phyloP scores from a whole-genome alignment of 2,329 filamentous ascomycete genomes.

The Endothia cerciana region DNA sequence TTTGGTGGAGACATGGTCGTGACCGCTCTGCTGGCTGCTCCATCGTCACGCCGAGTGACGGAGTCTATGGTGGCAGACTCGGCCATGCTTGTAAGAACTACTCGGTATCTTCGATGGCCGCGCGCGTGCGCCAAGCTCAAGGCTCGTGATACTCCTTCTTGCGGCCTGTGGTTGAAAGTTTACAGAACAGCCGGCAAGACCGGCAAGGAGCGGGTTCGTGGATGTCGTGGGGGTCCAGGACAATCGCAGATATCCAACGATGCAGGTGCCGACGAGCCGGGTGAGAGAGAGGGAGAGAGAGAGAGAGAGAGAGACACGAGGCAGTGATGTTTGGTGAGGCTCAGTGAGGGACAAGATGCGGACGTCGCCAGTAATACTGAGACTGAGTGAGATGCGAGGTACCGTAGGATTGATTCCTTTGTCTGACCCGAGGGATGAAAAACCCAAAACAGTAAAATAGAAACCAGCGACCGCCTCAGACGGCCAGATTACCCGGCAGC shows the following conservation, averaged over 20 bases:
- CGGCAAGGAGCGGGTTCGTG: slow-evolving; percentile 16
- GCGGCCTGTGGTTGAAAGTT: background rate
- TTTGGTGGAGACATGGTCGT: slow-evolving; percentile 9
- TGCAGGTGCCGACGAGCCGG: slow-evolving; percentile 10
- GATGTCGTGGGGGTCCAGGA: slow-evolving; percentile 1
- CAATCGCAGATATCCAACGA: slow-evolving; percentile 6
- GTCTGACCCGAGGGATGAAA: background rate
- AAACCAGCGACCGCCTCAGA: background rate
- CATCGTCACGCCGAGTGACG: background rate
- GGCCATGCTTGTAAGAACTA: background rate
- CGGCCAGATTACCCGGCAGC: background rate
- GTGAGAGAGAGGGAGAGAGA: background rate
- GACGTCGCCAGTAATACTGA: slow-evolving; percentile 1
- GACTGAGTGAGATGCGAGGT: slow-evolving; percentile 4
- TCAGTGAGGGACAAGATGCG: background rate
- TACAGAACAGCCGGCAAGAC: slow-evolving; percentile 18
- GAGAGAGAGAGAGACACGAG: background rate
- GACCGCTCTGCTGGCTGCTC: background rate
- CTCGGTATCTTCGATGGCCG: background rate
- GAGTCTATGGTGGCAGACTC: background rate
- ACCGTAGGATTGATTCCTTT: slow-evolving; percentile 3
- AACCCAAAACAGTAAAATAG: slow-evolving; percentile 15
- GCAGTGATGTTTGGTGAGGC: slow-evolving; percentile 4
- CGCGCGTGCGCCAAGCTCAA: background rate
- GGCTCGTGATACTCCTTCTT: background rate